These are phyloP conservation scores for Apiospora malaysiana DNA, from an alignment of 2,329 filamentous ascomycete species.

Conservation along the genomic window DNA sequence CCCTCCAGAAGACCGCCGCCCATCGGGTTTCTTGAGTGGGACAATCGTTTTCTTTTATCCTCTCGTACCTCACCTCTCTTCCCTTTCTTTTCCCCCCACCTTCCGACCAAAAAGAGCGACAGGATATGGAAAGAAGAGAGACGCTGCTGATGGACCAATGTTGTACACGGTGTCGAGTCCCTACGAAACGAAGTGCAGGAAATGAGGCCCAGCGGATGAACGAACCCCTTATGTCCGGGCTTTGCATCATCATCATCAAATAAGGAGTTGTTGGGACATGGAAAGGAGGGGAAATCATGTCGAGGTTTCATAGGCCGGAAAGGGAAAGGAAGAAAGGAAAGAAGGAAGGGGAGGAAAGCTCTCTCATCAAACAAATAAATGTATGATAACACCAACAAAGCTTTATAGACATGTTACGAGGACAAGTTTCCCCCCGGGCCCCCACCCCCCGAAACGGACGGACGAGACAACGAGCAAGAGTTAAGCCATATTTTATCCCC, in stretches of 20 bases:
- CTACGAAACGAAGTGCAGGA: background rate
- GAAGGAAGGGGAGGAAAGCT: background rate
- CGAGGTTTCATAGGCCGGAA: background rate
- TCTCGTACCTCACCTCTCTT: background rate
- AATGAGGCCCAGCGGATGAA: background rate
- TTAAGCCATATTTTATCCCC: background rate
- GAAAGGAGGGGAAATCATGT: background rate
- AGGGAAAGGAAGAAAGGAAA: background rate
- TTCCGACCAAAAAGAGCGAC: background rate
- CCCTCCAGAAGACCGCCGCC: background rate
- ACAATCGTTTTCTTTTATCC: background rate
- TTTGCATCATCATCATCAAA: background rate
- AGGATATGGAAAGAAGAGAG: background rate
- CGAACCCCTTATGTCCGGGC: background rate
- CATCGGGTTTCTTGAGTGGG: background rate
- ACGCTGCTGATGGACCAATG: background rate
- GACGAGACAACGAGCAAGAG: background rate
- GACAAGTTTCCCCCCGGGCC: too few relatives aligned
- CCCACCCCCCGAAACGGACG: background rate
- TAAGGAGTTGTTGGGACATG: background rate
- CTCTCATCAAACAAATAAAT: conserved; percentile 12
- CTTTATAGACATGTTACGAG: conserved; percentile 3
- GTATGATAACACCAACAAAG: conserved; percentile 10
- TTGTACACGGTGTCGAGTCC: background rate
- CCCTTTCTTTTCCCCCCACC: background rate